Evolutionary conservation across 371 early-diverging fungal genomes (phyloP), one percentile per base, ranked within the genome.

Genomic region (Zychaea mexicana): DNA sequence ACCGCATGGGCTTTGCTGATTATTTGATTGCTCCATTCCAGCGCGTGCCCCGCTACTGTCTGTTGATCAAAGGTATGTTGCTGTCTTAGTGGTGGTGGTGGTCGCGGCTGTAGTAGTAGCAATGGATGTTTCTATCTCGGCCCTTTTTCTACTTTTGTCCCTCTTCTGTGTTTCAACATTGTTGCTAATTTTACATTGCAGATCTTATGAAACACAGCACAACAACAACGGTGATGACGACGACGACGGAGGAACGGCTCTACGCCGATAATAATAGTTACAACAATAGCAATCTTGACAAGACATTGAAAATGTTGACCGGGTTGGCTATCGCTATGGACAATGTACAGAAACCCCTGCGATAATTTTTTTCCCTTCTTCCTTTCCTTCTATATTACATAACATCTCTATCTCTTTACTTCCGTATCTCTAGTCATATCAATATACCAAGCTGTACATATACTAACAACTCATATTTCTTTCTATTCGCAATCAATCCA

Each of bases 21-120:
- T 81, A 76, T 33, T 59, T 81, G 12, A 81, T 81, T 62, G 74
- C 76, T 13, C 81, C 81, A 3, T 74, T 81, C 9, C 81, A 81
- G 49, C 65, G 81, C 19, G 71, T 76, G 33, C 76, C 81, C 19
- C 74, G 81, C 22, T 81, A 78, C 42, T 76, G 78, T 63, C 60
- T 81, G 38, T 39, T 81, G 31, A 62, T 81, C 24, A 76, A 81
- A 74, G 81, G 81, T 81, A 74, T 12, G 21, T 9, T 17, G n/a
- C n/a, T n/a, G n/a, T n/a, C n/a, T n/a, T n/a, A 53, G n/a, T 30
- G 15, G 2, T 0, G 2, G 2, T 1, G 15, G 15, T 10, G 15
- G 0, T 36, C 8, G 36, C 36, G 8, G 36, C 15, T 36, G 36
- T 42, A 3, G n/a, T 42, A 12, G n/a, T 12, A 12, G n/a, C 13